Base-by-base conservation (phyloP, 2,329 filamentous ascomycete genomes). In the Diaporthe sp. region DNA sequence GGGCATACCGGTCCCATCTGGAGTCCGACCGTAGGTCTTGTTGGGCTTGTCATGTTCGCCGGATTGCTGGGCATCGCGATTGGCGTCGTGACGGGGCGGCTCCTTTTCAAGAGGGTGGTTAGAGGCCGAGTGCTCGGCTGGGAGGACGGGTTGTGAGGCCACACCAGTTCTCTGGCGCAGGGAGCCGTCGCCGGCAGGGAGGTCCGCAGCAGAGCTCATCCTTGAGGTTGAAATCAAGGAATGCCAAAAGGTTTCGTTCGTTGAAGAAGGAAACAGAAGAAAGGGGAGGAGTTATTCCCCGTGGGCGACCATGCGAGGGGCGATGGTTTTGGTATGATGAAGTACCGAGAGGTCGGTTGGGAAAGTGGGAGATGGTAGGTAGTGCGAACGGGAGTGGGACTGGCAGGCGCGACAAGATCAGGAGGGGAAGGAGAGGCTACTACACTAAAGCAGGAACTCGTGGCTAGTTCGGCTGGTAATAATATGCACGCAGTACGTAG, bases 21-120 rank as follows among this genome's bases (percentile, higher is more conserved):
- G 95, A 19, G 96, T 98, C 77, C 96, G 92, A 73, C 96, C 96
- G 87, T 94, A 98, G 0, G 95, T 98, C 87, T 95, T 96, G 82
- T 91, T 92, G 19, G 79, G 73, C 79, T 85, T 85, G 74, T 58
- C 35, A 54, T 45, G 47, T 64, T 68, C 45, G 47, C 22, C 55
- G 60, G 42, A 52, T 75, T 76, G 42, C 22, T 28, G 35, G 40
- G 57, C 33, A 19, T 73, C 66, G 35, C 74, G 73, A 19, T 73
- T 67, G 50, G 64, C 60, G 25, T 74, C 67, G 50, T 57, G 71
- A n/a, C 67, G 66, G 22, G 61, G 28, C n/a, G 70, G 33, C 61
- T 68, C 55, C 69, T 54, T 68, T 40, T 66, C 52, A 25, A 42
- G 30, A 54, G 60, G 38, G 17, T 73, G 60, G 22, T 77, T 73